Evolutionary conservation across 2,329 filamentous ascomycete species (phyloP).

Genomic region (Clarireedia paspali): DNA sequence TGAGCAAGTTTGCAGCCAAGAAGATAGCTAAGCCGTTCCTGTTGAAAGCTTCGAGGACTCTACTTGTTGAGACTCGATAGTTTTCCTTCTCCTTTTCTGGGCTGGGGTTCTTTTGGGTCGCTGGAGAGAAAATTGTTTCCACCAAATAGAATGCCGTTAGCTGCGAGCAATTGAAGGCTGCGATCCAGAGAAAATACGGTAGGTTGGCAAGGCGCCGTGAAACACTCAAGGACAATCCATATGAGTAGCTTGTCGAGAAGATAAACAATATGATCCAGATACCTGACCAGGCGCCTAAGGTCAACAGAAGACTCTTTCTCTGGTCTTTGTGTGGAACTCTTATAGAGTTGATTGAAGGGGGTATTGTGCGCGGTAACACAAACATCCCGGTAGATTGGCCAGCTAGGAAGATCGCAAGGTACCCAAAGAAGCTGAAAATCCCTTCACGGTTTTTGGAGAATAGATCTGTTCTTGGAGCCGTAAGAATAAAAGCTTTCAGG

Average conservation of each 20-base stretch:
- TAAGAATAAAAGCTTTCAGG: conserved; percentile 77
- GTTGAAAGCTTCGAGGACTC: conserved; percentile 77
- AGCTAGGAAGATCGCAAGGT: conserved; percentile 87
- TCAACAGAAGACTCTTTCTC: conserved; percentile 51
- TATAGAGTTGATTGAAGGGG: conserved; percentile 31
- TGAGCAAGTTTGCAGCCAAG: conserved; percentile 79
- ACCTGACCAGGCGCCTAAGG: conserved; percentile 54
- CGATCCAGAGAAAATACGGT: conserved; percentile 87
- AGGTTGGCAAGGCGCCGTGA: conserved; percentile 88
- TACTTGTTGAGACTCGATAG: conserved; percentile 65
- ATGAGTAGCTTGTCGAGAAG: conserved; percentile 57
- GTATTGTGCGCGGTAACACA: conserved; percentile 57
- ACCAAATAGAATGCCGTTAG: conserved; percentile 70
- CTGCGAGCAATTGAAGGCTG: conserved; percentile 84
- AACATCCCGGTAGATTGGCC: conserved; percentile 79
- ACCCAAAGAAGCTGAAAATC: conserved; percentile 89
- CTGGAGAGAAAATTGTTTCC: conserved; percentile 72
- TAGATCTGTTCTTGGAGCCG: conserved; percentile 69
- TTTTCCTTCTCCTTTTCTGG: conserved; percentile 53
- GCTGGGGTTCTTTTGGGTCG: conserved; percentile 47
- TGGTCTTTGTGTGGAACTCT: conserved; percentile 19
- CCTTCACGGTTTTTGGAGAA: conserved; percentile 90
- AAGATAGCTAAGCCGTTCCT: conserved; percentile 82
- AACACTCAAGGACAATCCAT: conserved; percentile 67
- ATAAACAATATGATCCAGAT: conserved; percentile 67